phyloP scores from a whole-genome alignment of 352 stramenopile species.

The Aphanomyces astaci region DNA sequence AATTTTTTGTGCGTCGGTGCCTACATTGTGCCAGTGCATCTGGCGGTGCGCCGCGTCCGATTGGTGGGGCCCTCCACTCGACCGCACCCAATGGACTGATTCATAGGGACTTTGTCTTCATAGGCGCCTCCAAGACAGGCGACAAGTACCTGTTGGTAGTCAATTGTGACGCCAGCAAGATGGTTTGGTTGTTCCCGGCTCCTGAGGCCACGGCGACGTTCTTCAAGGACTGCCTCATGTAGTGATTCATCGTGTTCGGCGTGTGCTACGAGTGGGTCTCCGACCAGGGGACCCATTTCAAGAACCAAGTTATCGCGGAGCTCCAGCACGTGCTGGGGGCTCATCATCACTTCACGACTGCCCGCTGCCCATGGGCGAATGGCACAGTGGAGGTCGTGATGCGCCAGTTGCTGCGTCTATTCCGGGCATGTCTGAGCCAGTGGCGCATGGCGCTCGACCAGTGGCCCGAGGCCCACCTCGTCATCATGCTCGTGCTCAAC shows the following conservation, averaged over 20 bases:
- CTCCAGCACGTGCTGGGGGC: conserved; percentile 5
- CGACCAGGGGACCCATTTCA: conserved; percentile 26
- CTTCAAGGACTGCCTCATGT: conserved; percentile 9
- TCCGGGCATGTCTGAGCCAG: conserved; percentile 1
- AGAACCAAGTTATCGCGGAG: conserved; percentile 21
- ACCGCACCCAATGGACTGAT: conserved; percentile 7
- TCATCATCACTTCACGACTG: conserved; percentile 19
- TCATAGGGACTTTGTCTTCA: conserved; percentile 8
- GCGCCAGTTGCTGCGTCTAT: conserved; percentile 6
- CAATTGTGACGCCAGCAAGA: background rate
- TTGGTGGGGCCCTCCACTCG: background rate
- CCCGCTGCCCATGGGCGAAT: too few species aligned
- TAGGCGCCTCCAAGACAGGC: too few species aligned
- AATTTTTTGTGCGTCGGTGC: background rate
- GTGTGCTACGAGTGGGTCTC: conserved; percentile 18
- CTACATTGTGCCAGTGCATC: background rate
- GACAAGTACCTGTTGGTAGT: conserved; percentile 7
- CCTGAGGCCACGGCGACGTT: too few species aligned
- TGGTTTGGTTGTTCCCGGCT: conserved; percentile 2
- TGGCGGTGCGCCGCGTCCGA: background rate
- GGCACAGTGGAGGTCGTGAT: conserved; percentile 22
- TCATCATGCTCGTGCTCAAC: conserved; percentile 18
- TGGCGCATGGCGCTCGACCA: conserved; percentile 13
- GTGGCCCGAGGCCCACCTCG: background rate
- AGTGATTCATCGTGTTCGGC: conserved; percentile 22